These are phyloP conservation scores for Pilaira anomala DNA, from an alignment of 192 early-diverging fungal genomes.

Conservation along the genomic window DNA sequence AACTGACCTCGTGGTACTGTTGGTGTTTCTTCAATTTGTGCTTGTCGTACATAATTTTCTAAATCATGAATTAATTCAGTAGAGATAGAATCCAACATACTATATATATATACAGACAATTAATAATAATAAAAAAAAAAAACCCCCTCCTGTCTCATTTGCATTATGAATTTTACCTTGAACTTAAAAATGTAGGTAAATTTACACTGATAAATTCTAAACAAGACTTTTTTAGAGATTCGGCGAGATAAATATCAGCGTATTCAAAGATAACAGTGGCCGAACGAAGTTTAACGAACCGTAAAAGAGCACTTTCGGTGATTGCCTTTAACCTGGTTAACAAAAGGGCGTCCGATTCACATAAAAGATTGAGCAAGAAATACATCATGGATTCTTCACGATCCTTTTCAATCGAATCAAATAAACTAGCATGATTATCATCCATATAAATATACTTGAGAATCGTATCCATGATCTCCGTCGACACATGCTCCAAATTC, in stretches of 20 bases:
- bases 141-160: neutral
- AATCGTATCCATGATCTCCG: conserved; percentile 50
- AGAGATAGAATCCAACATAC: conserved; percentile 14
- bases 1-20: neutral
- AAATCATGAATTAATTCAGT: conserved; percentile 24
- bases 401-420: conserved; percentile 33
- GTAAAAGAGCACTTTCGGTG: conserved; percentile 35
- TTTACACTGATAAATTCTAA: conserved; percentile 51
- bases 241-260: conserved; percentile 49
- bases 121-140: neutral
- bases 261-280: conserved; percentile 53
- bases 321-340: conserved; percentile 45
- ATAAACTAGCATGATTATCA: conserved; percentile 34
- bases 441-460: conserved; percentile 57
- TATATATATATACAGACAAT: neutral
- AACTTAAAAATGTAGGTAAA: conserved; percentile 41
- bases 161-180: conserved; percentile 18
- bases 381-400: conserved; percentile 45
- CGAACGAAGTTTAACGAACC: conserved; percentile 46
- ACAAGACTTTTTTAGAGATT: conserved; percentile 48
- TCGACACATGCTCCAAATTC: conserved; percentile 47
- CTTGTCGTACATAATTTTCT: conserved; percentile 13
- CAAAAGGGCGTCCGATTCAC: conserved; percentile 63
- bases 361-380: conserved; percentile 54
- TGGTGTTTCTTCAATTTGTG: conserved; percentile 16